Evolutionary conservation across 1,284 basidiomycete species (phyloP), one percentile per base, ranked within the genome.

Genomic region (Somion occarium): DNA sequence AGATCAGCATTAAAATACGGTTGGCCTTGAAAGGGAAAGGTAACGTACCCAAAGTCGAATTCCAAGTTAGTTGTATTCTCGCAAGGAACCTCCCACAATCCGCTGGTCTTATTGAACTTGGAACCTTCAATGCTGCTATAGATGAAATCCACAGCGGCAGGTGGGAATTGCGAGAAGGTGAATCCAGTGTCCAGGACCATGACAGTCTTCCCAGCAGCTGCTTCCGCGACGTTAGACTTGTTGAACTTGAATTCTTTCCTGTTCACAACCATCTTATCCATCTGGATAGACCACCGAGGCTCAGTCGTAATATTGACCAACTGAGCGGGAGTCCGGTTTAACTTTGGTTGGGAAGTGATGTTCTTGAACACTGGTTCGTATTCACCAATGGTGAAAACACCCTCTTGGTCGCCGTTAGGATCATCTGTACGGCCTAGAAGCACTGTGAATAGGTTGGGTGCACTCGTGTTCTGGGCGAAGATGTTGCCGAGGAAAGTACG

Each of bases 301-400:
- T 67, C 59, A 54, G 57, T 62, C 39, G 49, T 80, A 59, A 43
- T 79, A 63, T 54, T 69, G 66, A 52, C 72, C 71, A 42, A 80
- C 82, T 44, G 74, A 75, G 61, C 56, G 83, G 77, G 45, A 85
- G 75, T 59, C 76, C 69, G 52, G 54, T 18, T 49, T 20, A 68
- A 61, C 54, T 59, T 55, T 11, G 64, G 61, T 42, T 62, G 58
- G 30, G 55, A n/a, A 3, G 49, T 39, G 37, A 68, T 53, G n/a
- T 53, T 44, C 46, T 58, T 56, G 53, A 57, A 59, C 37, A 60
- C 59, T 2, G 52, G 41, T 42, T 60, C 57, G 53, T 64, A 61
- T 41, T 64, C 64, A 34, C 62, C 57, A 48, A 69, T 65, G 18
- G 63, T 59, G 62, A 69, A 67, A 3, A 54, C 49, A 13, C 67